Conservation (phyloP, 352 stramenopile species). For the Phytophthora kernoviae region DNA sequence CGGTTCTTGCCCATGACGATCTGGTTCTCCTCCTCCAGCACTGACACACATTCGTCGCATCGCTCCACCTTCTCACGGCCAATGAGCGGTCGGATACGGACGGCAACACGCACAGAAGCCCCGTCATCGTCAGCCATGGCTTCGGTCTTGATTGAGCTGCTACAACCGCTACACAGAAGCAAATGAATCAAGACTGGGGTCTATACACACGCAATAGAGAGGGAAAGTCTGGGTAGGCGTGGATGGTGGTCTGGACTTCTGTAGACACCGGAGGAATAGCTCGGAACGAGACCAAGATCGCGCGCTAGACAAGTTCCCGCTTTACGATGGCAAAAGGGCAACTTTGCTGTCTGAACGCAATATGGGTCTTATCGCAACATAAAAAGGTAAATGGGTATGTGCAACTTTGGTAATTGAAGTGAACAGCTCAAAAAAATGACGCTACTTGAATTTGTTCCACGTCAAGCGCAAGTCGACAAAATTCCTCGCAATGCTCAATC, state of each 20-base stretch:
- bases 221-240: not conserved
- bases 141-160: not conserved
- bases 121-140: conserved; percentile 53
- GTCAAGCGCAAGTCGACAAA: too few species aligned
- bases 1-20: conserved; percentile 90
- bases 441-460: not conserved
- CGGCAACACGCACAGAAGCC: conserved; percentile 78
- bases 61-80: conserved; percentile 89
- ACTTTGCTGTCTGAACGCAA: not conserved
- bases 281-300: not conserved
- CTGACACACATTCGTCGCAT: conserved; percentile 86
- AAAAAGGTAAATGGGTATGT: too few species aligned
- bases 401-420: too few species aligned
- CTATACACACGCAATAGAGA: not conserved
- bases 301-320: not conserved
- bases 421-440: not conserved
- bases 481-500: conserved; percentile 21
- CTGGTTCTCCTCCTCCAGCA: conserved; percentile 82
- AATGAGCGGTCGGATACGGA: conserved; percentile 87
- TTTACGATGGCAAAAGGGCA: not conserved
- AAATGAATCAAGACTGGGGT: not conserved
- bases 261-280: not conserved
- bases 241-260: not conserved
- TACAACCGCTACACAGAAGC: not conserved
- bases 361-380: too few species aligned